A percentile compares a stretch with the other conserved stretches of the same genome.
These are phyloP conservation scores for Phytophthora citrophthora DNA, from an alignment of 352 stramenopile genomes.

Conservation along the genomic window DNA sequence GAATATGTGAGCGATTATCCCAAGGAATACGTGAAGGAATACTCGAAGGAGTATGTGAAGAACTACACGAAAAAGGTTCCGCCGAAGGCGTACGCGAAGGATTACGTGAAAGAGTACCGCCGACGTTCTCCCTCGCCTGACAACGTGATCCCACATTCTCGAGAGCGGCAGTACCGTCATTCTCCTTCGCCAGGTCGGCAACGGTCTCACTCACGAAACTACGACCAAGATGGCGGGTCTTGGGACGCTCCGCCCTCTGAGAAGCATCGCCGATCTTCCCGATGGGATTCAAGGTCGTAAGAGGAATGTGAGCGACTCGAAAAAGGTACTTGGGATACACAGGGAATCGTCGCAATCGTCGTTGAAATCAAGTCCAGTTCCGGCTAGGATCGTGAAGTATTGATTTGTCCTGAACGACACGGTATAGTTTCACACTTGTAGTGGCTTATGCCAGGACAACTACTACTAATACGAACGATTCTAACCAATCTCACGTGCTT, in stretches of 20 bases:
- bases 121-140: constrained; percentile 29
- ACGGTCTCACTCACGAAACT: constrained; percentile 29
- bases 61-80: constrained; percentile 24
- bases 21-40: constrained; percentile 18
- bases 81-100: constrained; percentile 19
- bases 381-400: too few species aligned
- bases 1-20: constrained; percentile 18
- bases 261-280: constrained; percentile 33
- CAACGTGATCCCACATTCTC: constrained; percentile 20
- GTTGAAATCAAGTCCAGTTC: too few species aligned
- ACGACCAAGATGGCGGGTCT: constrained; percentile 18
- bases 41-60: constrained; percentile 19
- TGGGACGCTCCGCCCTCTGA: constrained; percentile 18
- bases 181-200: constrained; percentile 32
- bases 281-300: constrained; percentile 43
- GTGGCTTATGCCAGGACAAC: too few species aligned
- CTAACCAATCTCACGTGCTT: too few species aligned
- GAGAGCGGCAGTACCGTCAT: constrained; percentile 21
- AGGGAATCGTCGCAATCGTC: not conserved
- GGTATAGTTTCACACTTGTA: too few species aligned
- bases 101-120: constrained; percentile 26
- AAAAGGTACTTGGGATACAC: not conserved
- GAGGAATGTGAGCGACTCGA: not conserved
- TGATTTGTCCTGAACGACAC: too few species aligned
- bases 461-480: too few species aligned